phyloP scores from a whole-genome alignment of 768 basidiomycete species.

The Psilocybe cyanescens region DNA sequence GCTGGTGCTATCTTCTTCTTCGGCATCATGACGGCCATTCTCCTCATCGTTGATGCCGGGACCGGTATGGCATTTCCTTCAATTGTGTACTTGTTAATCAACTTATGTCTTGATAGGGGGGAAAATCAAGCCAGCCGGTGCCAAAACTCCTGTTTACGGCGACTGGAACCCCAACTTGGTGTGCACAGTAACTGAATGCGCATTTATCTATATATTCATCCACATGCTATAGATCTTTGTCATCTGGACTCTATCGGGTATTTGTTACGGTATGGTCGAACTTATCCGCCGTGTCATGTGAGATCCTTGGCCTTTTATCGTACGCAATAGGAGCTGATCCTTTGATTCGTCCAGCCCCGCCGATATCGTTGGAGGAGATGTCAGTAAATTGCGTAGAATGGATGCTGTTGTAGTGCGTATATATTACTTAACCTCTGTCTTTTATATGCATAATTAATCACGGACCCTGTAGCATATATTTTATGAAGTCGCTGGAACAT shows the following conservation, averaged over 20 bases:
- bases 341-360: constrained; percentile 23
- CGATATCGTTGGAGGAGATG: constrained; percentile 37
- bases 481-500: constrained; percentile 34
- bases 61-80: constrained; percentile 21
- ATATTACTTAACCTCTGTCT: background rate
- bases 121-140: constrained; percentile 26
- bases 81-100: background rate
- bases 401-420: constrained; percentile 31
- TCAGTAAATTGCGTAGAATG: constrained; percentile 35
- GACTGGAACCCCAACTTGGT: constrained; percentile 34
- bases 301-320: background rate
- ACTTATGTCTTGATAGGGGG: constrained; percentile 21
- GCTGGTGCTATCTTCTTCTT: constrained; percentile 29
- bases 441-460: background rate
- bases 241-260: constrained; percentile 35
- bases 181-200: background rate
- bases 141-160: constrained; percentile 25
- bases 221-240: constrained; percentile 29
- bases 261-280: constrained; percentile 39
- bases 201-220: background rate
- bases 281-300: constrained; percentile 39
- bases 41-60: constrained; percentile 34
- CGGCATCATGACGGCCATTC: constrained; percentile 32
- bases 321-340: background rate
- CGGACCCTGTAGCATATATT: constrained; percentile 28